These are phyloP conservation scores for Diaporthe sp. DNA, from an alignment of 2,329 filamentous ascomycete species.

Conservation along the genomic window DNA sequence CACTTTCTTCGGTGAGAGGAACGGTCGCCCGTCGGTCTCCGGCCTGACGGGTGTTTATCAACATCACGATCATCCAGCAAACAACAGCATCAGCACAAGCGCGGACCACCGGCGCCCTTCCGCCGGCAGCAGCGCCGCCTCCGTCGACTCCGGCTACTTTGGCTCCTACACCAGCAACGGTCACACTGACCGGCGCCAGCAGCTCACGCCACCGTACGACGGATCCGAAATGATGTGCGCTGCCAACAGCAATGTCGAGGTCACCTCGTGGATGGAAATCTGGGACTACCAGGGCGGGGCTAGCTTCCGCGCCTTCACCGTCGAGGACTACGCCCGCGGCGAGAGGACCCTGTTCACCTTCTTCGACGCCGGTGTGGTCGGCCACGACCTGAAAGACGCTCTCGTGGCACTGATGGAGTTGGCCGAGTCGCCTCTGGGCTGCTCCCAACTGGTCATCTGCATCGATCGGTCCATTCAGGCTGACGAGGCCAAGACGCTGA, in stretches of 20 bases:
- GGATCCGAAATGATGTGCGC: slow-evolving; percentile 43
- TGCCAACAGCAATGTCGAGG: slow-evolving; percentile 47
- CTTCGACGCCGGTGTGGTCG: slow-evolving; percentile 79
- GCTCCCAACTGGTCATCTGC: slow-evolving; percentile 83
- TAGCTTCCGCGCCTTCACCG: slow-evolving; percentile 88
- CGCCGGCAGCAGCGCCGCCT: slow-evolving; percentile 32
- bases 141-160: slow-evolving; percentile 40
- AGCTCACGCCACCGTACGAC: slow-evolving; percentile 63
- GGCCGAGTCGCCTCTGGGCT: slow-evolving; percentile 80
- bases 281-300: slow-evolving; percentile 89
- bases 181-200: slow-evolving; percentile 41
- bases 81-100: not conserved
- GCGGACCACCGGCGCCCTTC: slow-evolving; percentile 35
- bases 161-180: slow-evolving; percentile 42
- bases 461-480: slow-evolving; percentile 78
- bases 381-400: slow-evolving; percentile 88
- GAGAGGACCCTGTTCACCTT: slow-evolving; percentile 87
- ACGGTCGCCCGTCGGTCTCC: slow-evolving; percentile 81
- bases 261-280: slow-evolving; percentile 79
- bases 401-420: slow-evolving; percentile 93
- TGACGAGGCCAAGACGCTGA: slow-evolving; percentile 74
- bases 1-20: slow-evolving; percentile 97
- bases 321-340: slow-evolving; percentile 65
- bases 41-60: slow-evolving; percentile 83
- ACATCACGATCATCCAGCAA: slow-evolving; percentile 42